Conservation (phyloP, 257 asterid genomes). For the Scutellaria barbata region DNA sequence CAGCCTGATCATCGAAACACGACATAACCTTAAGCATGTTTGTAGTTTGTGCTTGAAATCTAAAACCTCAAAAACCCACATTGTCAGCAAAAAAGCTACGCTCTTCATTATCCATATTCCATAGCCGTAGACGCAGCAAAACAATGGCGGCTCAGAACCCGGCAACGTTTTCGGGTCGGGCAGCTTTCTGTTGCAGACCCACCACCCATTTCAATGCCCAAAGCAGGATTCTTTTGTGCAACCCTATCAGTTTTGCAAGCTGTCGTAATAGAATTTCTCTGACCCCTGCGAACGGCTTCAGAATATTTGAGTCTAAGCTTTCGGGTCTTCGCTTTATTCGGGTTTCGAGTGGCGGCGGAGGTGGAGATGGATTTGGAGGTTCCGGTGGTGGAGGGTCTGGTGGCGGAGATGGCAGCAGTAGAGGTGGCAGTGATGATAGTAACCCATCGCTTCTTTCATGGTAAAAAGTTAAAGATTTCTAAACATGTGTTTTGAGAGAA, state of each 20-base stretch:
- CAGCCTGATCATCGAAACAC: too few species aligned
- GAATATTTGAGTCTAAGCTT: slow-evolving; percentile 31
- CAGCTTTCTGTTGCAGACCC: slow-evolving; percentile 36
- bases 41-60: background rate
- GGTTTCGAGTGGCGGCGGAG: slow-evolving; percentile 59
- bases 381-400: slow-evolving; percentile 57
- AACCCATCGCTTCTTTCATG: slow-evolving; percentile 71
- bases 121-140: background rate
- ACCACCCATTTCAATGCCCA: slow-evolving; percentile 33
- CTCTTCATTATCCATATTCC: slow-evolving; percentile 13
- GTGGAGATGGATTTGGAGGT: slow-evolving; percentile 56
- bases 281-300: slow-evolving; percentile 43
- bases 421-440: slow-evolving; percentile 46
- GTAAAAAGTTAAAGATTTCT: slow-evolving; percentile 41
- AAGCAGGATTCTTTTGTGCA: slow-evolving; percentile 35
- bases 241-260: slow-evolving; percentile 35
- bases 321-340: slow-evolving; percentile 46
- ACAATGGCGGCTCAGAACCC: slow-evolving; percentile 47
- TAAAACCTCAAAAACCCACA: slow-evolving; percentile 38
- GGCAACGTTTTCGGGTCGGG: slow-evolving; percentile 35
- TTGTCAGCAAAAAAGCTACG: slow-evolving; percentile 3
- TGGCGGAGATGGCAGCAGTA: slow-evolving; percentile 49
- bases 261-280: slow-evolving; percentile 37
- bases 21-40: background rate
- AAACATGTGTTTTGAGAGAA: background rate